Evolutionary conservation across 2,329 filamentous ascomycete genomes (phyloP), one percentile per base, ranked within the genome.

Genomic region (Ophiocordyceps camponoti-rufipedis): DNA sequence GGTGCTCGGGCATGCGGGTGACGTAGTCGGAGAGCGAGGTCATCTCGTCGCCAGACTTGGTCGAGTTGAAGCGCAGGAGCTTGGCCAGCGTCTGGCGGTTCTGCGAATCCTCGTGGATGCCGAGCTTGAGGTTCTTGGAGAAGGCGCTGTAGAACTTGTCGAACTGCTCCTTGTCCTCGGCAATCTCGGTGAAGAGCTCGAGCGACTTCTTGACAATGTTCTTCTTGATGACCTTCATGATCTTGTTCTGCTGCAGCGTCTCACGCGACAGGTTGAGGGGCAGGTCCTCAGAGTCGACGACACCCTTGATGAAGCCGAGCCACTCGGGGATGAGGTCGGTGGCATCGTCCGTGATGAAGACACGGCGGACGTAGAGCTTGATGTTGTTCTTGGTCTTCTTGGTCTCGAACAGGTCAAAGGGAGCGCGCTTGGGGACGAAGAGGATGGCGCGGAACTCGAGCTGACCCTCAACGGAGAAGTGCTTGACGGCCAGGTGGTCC

Each of bases 311-410:
- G 72, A 98, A 98, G 74, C 86, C 80, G 62, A 98, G 82, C 91
- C 91, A 98, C 77, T 98, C 91, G 50, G 91, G 91, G 55, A 98
- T 93, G 71, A 98, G 83, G 66, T 98, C 91, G 58, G 91, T 96
- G 58, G 91, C 91, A 68, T 98, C 91, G 57, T 98, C 91, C 50
- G 91, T 98, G 77, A 98, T 98, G 84, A 98, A 98, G 69, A 98
- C 91, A 67, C 91, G 91, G 68, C 91, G 89, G 62, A 98, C 91
- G 73, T 98, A 98, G 59, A 98, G 82, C 83, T 98, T 98, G 80
- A 98, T 96, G 84, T 98, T 98, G 85, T 96, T 98, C 87, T 98
- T 98, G 65, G 89, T 95, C 84, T 95, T 94, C 86, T 98, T 98
- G 66, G 89, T 95, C 84, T 98, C 91, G 68, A 98, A 98, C 52